A percentile compares a stretch with the other conserved stretches of the same genome.
phyloP scores from a whole-genome alignment of 2,329 filamentous ascomycete genomes.

The Diplodia sapinea region DNA sequence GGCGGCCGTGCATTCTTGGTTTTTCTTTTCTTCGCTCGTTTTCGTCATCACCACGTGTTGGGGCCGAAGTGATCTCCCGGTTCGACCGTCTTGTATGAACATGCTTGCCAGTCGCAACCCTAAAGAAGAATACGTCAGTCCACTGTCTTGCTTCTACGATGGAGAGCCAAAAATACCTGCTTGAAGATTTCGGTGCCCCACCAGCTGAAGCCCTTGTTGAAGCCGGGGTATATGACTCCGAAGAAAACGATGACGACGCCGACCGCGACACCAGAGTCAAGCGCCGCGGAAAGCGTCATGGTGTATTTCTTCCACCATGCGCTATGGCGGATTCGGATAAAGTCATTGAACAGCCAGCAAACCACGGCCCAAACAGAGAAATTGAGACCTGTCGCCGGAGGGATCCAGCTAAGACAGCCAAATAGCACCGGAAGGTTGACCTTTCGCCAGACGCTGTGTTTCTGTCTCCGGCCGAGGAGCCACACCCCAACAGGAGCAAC shows the following conservation, averaged over 20 bases:
- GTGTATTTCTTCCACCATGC: constrained; percentile 93
- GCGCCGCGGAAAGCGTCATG: constrained; percentile 82
- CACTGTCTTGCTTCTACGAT: constrained; percentile 20
- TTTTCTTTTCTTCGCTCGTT: not conserved
- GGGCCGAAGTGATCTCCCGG: constrained; percentile 46
- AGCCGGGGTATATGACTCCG: constrained; percentile 80
- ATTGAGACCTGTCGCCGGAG: constrained; percentile 80
- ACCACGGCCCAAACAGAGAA: constrained; percentile 87
- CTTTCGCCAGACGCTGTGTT: constrained; percentile 70
- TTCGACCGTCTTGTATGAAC: constrained; percentile 68
- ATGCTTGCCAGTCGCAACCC: constrained; percentile 85
- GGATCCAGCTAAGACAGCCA: constrained; percentile 83
- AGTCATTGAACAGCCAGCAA: constrained; percentile 82
- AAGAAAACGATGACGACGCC: constrained; percentile 86
- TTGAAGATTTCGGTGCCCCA: constrained; percentile 90
- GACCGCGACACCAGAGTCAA: constrained; percentile 83
- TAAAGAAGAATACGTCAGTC: constrained; percentile 34
- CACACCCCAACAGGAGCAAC: constrained; percentile 76
- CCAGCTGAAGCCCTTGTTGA: constrained; percentile 76
- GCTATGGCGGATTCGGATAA: constrained; percentile 70
- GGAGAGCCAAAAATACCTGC: constrained; percentile 50
- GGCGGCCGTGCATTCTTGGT: constrained; percentile 8
- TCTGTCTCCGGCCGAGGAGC: constrained; percentile 66
- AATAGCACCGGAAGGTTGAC: constrained; percentile 85
- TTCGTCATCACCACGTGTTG: constrained; percentile 38